Percentiles rank a stretch among this genome's conserved stretches.
phyloP scores from a whole-genome alignment of 2,329 filamentous ascomycete species.

The Neonectria magnoliae region DNA sequence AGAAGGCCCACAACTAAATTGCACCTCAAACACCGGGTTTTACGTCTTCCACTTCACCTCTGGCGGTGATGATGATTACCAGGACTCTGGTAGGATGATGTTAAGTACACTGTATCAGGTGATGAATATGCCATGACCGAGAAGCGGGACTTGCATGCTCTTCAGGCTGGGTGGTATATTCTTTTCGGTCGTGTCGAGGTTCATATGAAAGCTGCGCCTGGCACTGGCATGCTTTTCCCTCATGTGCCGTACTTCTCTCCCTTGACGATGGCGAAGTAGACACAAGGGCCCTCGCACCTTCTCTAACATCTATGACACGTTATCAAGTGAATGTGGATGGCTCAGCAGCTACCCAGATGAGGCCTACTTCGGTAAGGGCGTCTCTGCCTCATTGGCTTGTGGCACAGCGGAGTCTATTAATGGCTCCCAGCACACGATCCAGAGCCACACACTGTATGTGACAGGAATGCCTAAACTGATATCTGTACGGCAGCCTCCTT shows the following conservation, averaged over 20 bases:
- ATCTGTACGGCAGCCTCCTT: slow-evolving; percentile 59
- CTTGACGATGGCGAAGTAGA: slow-evolving; percentile 70
- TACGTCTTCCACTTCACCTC: no score
- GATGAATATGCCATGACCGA: slow-evolving; percentile 64
- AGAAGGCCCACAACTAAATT: no score
- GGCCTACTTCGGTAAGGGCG: slow-evolving; percentile 74
- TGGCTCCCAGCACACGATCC: slow-evolving; percentile 51
- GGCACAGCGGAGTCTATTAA: slow-evolving; percentile 57
- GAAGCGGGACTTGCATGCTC: slow-evolving; percentile 66
- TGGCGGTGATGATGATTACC: no score
- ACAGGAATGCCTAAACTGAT: slow-evolving; percentile 67
- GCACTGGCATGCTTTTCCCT: slow-evolving; percentile 76
- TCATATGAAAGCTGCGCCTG: slow-evolving; percentile 75
- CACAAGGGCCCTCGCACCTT: background rate
- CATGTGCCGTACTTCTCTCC: slow-evolving; percentile 78
- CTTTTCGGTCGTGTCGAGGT: slow-evolving; percentile 83
- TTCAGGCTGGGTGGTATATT: slow-evolving; percentile 80
- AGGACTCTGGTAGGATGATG: slow-evolving; percentile 1
- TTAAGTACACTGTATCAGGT: slow-evolving; percentile 32
- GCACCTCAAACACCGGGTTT: no score
- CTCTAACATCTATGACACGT: background rate
- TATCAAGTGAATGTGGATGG: slow-evolving; percentile 72
- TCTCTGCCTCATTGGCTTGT: slow-evolving; percentile 70
- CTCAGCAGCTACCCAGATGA: slow-evolving; percentile 11
- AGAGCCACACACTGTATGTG: slow-evolving; percentile 78